Percentiles rank a stretch among this genome's conserved stretches.
These are phyloP conservation scores for Pseudoscleropodium purum DNA, from an alignment of 225 moss, liverwort and hornwort species.

Conservation along the genomic window DNA sequence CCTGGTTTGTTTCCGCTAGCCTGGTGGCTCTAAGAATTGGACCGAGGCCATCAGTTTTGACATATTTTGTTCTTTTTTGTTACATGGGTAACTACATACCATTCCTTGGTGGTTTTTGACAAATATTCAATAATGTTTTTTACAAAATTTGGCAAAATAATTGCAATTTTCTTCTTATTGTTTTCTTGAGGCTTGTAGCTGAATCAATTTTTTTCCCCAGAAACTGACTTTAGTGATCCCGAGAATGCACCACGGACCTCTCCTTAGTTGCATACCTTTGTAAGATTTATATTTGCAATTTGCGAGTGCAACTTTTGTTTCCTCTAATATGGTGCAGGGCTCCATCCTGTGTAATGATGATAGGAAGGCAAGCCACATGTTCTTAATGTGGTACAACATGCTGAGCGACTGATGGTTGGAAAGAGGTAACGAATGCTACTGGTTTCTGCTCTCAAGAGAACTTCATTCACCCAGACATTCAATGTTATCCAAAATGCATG, in stretches of 20 bases:
- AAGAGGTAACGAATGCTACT: slow-evolving; percentile 32
- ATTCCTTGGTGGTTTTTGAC: background rate
- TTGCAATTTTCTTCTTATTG: background rate
- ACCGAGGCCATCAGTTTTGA: background rate
- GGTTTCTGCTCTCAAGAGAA: background rate
- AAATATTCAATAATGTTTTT: background rate
- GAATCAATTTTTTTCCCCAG: background rate
- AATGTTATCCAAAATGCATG: background rate
- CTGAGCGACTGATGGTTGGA: slow-evolving; percentile 59
- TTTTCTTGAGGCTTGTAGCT: background rate
- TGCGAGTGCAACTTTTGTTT: background rate
- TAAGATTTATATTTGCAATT: background rate
- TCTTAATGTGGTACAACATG: slow-evolving; percentile 74
- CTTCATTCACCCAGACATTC: background rate
- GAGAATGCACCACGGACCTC: background rate
- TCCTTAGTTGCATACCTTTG: background rate
- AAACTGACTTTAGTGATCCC: background rate
- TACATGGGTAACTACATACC: background rate
- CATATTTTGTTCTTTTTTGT: background rate
- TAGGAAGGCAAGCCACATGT: slow-evolving; percentile 91
- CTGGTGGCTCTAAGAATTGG: background rate
- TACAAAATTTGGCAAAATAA: background rate
- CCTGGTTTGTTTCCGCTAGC: background rate
- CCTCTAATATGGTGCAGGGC: background rate
- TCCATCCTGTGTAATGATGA: background rate